Evolutionary conservation across 2,329 filamentous ascomycete species (phyloP), one percentile per base, ranked within the genome.

Genomic region (Aspergillaceae sp.): DNA sequence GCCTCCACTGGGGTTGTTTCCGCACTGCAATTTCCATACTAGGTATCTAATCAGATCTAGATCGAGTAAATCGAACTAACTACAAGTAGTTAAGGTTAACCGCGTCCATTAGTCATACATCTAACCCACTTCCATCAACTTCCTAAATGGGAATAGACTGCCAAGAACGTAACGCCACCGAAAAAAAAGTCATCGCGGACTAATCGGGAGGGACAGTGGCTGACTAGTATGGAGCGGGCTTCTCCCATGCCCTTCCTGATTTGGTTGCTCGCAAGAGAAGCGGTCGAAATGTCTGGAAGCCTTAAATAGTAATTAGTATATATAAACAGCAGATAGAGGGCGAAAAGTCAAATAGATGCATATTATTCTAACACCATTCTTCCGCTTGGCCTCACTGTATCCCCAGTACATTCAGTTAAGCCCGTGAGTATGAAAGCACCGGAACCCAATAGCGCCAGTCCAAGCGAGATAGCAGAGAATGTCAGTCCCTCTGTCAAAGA

Each of bases 371-470:
- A 36, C 5, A 36, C 34, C 34, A 36, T 19, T 4, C 34, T 19
- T 36, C 34, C n/a, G n/a, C n/a, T 35, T 37, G 42, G 35, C 41
- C 71, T 73, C 10, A 69, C 86, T 1, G 83, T 82, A 41, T 74
- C 2, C 19, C 19, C 19, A 19, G 19, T 19, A 19, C 19, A 2
- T 19, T 19, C 19, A 2, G 19, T 19, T 2, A 82, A 45, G 72
- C 82, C 56, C 72, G 83, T 3, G 83, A 83, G 2, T 67, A 72
- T 4, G 66, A 68, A 8, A 35, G 26, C 10, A 9, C 34, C 34
- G 34, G 34, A 36, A 36, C 34, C n/a, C 34, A 36, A 19, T 36
- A 7, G 9, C 10, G 26, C 5, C 26, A 4, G 8, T 19, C n/a
- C 10, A 19, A 19, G 5, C 8, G 34, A 36, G n/a, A 4, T 36